A percentile compares a stretch with the other conserved stretches of the same genome.
These are phyloP conservation scores for Coemansia sp. DNA, from an alignment of 371 early-diverging fungal genomes.

Conservation along the genomic window DNA sequence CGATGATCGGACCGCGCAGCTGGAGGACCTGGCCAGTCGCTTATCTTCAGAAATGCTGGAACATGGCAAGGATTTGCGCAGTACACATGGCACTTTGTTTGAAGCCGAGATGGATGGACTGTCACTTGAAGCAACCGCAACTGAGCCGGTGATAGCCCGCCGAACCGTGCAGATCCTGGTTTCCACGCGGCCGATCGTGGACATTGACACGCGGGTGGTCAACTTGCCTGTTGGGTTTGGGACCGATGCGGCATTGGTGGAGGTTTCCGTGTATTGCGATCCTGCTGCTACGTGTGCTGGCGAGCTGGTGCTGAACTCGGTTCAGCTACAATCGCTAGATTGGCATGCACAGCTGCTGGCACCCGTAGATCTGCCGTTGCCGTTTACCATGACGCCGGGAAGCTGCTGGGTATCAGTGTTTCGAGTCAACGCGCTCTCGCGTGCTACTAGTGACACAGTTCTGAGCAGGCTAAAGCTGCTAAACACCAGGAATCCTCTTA, in stretches of 20 bases:
- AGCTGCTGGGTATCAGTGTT: constrained; percentile 28
- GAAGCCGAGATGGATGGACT: not conserved
- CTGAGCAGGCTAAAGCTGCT: constrained; percentile 15
- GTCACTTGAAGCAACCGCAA: not conserved
- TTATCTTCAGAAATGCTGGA: constrained; percentile 24
- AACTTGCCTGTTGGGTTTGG: constrained; percentile 31
- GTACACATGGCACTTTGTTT: not conserved
- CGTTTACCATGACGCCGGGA: constrained; percentile 9
- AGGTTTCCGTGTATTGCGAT: constrained; percentile 19
- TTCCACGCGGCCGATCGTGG: constrained; percentile 17
- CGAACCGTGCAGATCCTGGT: constrained; percentile 38
- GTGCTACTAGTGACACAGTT: constrained; percentile 1
- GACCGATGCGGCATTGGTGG: constrained; percentile 23
- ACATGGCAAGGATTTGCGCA: not conserved
- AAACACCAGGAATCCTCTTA: constrained; percentile 6
- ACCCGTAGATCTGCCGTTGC: not conserved
- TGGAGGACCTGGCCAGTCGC: constrained; percentile 35
- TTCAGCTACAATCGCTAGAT: constrained; percentile 13
- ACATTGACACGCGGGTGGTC: constrained; percentile 13
- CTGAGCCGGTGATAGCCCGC: constrained; percentile 4
- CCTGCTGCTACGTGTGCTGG: not conserved
- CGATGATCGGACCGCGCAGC: constrained; percentile 18
- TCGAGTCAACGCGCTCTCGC: constrained; percentile 10
- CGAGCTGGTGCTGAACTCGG: constrained; percentile 6
- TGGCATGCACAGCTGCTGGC: constrained; percentile 31